Conservation (phyloP, 208 protist genomes). For the Phytomonas sp. region DNA sequence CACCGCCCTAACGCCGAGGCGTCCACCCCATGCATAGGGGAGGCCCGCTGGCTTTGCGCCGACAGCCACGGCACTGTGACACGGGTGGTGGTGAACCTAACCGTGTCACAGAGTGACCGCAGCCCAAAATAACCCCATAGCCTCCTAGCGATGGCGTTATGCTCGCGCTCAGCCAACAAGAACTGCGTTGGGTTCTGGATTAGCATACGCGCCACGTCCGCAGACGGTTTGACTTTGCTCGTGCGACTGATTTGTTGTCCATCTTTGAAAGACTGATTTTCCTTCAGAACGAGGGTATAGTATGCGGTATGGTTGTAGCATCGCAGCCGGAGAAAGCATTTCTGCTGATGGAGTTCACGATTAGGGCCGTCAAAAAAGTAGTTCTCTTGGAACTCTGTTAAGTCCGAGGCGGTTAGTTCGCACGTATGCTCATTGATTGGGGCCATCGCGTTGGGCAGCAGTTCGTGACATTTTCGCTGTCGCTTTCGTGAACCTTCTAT, state of each 20-base stretch:
- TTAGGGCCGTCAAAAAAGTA: conserved; percentile 64
- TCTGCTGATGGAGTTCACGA: conserved; percentile 21
- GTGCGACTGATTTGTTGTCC: conserved; percentile 34
- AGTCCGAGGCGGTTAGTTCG: conserved; percentile 12
- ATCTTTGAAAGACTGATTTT: conserved; percentile 29
- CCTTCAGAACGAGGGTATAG: conserved; percentile 53
- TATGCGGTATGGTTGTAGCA: conserved; percentile 17
- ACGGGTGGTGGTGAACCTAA: conserved; percentile 45
- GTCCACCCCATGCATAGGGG: too few species aligned
- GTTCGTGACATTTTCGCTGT: conserved; percentile 11
- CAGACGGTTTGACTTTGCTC: conserved; percentile 28
- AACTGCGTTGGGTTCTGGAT: conserved; percentile 46
- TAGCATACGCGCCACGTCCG: conserved; percentile 36
- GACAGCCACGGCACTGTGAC: conserved; percentile 45
- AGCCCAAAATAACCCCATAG: conserved; percentile 54
- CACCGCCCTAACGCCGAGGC: neutral
- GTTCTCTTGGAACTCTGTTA: conserved; percentile 49
- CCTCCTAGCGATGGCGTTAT: conserved; percentile 35
- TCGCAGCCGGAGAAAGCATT: conserved; percentile 53
- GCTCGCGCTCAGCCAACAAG: conserved; percentile 24
- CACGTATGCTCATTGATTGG: conserved; percentile 10
- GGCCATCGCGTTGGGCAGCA: conserved; percentile 15
- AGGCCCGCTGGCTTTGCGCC: conserved; percentile 3
- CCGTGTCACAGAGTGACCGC: conserved; percentile 26
- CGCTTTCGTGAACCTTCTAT: neutral